Conservation (phyloP, 352 stramenopile species). For the Phytophthora cactorum region DNA sequence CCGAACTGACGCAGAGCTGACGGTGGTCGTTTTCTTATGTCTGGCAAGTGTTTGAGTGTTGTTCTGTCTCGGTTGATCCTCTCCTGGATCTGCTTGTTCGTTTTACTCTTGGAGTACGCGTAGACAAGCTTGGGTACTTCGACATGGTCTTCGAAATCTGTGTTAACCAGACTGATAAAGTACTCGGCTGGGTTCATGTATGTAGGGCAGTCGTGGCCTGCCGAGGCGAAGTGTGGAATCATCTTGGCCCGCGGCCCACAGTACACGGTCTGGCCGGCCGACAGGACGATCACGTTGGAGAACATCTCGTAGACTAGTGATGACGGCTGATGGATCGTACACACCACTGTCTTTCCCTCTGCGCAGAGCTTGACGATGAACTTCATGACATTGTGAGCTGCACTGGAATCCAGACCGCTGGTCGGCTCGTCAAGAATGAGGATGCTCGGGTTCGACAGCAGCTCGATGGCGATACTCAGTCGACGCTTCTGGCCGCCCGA, state of each 20-base stretch:
- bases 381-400: conserved; percentile 30
- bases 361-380: conserved; percentile 23
- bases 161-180: conserved; percentile 58
- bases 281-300: conserved; percentile 57
- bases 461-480: conserved; percentile 82
- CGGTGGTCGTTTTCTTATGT: conserved; percentile 26
- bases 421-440: conserved; percentile 87
- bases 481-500: conserved; percentile 81
- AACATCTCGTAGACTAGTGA: conserved; percentile 46
- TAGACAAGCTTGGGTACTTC: conserved; percentile 45
- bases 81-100: no score
- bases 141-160: conserved; percentile 53
- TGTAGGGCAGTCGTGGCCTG: conserved; percentile 42
- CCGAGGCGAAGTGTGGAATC: conserved; percentile 43
- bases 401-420: conserved; percentile 46
- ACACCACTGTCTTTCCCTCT: conserved; percentile 63
- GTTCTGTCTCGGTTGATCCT: no score
- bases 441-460: conserved; percentile 77
- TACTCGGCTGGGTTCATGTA: conserved; percentile 69
- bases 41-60: no score
- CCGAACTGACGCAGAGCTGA: conserved; percentile 47
- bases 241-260: conserved; percentile 57
- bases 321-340: conserved; percentile 93
- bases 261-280: conserved; percentile 80
- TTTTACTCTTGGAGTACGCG: no score